Evolutionary conservation across 352 stramenopile species (phyloP), one percentile per base, ranked within the genome.

Genomic region (Globisporangium apiculatum): DNA sequence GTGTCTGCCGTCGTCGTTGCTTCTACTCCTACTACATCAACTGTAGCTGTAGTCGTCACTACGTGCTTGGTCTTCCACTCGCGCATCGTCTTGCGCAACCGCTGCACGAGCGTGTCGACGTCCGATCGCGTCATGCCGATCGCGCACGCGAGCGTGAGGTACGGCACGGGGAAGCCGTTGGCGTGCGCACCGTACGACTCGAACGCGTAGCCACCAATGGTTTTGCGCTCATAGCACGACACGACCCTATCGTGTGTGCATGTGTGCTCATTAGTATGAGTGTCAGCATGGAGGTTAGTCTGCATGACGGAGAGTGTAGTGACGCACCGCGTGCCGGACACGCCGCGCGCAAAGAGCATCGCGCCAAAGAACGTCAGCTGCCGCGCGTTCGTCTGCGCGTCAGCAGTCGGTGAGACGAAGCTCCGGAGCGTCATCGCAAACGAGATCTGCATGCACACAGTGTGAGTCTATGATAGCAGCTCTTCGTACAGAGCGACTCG

Each of bases 271-370:
- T 24, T 24, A 31, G 24, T 31, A 31, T 3, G 24, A 31, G 24
- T 31, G 24, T 31, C 24, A 3, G 24, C 3, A 31, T 31, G 24
- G 24, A 31, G 3, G 24, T 31, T 31, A 31, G 24, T 31, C 24
- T 31, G 24, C 24, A 31, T 31, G 24, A 3, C 24, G 3, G 24
- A 31, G 24, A 31, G 38, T 15, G 47, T 24, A 37, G 12, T 31
- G 24, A 59, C 43, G 11, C 63, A 87, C 53, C 96, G 72, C 46
- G 94, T 98, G 37, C 97, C 97, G 31, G 92, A 98, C 7, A 99
- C 90, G 59, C 94, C 97, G 24, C 97, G 84, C 36, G 85, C 94
- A 74, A 99, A 99, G 11, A 99, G 83, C 96, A 99, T 99, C n/a
- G 96, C 94, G 15, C 97, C 97, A 63, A 99, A 96, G 68, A 95